These are phyloP conservation scores for Suillus subaureus DNA, from an alignment of 768 basidiomycete species.

Conservation along the genomic window DNA sequence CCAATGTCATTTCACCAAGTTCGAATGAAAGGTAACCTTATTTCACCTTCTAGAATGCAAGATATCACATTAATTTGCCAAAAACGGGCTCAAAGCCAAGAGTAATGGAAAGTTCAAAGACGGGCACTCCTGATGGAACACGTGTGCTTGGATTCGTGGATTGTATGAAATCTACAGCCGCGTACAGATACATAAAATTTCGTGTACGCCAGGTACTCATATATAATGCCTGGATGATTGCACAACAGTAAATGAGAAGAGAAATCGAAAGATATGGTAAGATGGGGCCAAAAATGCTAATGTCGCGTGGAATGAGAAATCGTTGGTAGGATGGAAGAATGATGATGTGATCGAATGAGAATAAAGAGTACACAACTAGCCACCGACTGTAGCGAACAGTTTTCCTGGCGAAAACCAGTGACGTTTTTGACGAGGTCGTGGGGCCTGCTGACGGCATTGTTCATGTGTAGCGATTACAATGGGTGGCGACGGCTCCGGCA, in stretches of 20 bases:
- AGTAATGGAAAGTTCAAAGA: neutral
- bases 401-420: conserved; percentile 59
- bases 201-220: conserved; percentile 37
- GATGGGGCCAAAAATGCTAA: conserved; percentile 20
- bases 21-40: neutral
- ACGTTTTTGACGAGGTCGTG: conserved; percentile 43
- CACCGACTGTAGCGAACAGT: conserved; percentile 48
- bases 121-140: neutral
- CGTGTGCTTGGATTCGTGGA: conserved; percentile 3
- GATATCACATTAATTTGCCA: neutral
- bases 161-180: conserved; percentile 9
- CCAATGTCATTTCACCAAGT: neutral
- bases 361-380: conserved; percentile 22
- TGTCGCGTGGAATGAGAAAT: conserved; percentile 19
- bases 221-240: conserved; percentile 26
- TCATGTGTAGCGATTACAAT: conserved; percentile 32
- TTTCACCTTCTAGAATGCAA: neutral
- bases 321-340: conserved; percentile 6
- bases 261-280: conserved; percentile 21
- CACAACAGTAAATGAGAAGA: conserved; percentile 11
- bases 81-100: neutral
- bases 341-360: conserved; percentile 4
- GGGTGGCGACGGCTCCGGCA: conserved; percentile 33
- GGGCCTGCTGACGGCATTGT: conserved; percentile 33
- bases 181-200: conserved; percentile 26